A percentile compares a stretch with the other conserved stretches of the same genome.
phyloP scores from a whole-genome alignment of 345 rosid species.

The Dimocarpus longan region DNA sequence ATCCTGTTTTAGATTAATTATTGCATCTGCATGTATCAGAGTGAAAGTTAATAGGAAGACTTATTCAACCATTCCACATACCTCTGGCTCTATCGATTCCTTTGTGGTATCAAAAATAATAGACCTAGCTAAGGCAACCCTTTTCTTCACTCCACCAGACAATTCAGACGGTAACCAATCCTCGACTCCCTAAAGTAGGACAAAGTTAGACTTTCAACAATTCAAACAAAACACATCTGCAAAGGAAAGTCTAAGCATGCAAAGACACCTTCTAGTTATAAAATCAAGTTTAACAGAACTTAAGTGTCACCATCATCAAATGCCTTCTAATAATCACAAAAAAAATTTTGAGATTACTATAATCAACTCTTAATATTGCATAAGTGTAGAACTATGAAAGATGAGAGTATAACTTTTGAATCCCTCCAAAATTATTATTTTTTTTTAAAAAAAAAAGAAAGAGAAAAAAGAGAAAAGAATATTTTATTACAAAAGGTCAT shows the following conservation, averaged over 20 bases:
- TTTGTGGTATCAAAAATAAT: slow-evolving; percentile 77
- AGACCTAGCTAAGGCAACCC: slow-evolving; percentile 98
- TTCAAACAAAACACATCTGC: not conserved
- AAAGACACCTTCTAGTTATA: not conserved
- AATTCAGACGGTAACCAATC: slow-evolving; percentile 88
- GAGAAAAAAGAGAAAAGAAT: no score
- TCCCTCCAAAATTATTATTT: not conserved
- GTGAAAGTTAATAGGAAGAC: no score
- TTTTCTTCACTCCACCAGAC: slow-evolving; percentile 98
- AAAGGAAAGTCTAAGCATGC: not conserved
- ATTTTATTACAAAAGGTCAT: no score
- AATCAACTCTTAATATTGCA: not conserved
- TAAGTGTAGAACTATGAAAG: not conserved
- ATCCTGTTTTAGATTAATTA: not conserved
- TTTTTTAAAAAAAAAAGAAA: no score
- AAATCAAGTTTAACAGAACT: not conserved
- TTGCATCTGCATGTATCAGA: not conserved
- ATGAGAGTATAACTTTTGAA: not conserved
- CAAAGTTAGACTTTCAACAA: slow-evolving; percentile 6
- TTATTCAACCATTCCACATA: slow-evolving; percentile 27
- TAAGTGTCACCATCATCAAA: not conserved
- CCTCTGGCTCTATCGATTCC: slow-evolving; percentile 91
- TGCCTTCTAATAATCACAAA: not conserved
- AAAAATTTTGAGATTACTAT: not conserved
- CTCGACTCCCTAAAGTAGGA: slow-evolving; percentile 76